phyloP scores from a whole-genome alignment of 2,329 filamentous ascomycete species.

The Hirsutella thompsonii region DNA sequence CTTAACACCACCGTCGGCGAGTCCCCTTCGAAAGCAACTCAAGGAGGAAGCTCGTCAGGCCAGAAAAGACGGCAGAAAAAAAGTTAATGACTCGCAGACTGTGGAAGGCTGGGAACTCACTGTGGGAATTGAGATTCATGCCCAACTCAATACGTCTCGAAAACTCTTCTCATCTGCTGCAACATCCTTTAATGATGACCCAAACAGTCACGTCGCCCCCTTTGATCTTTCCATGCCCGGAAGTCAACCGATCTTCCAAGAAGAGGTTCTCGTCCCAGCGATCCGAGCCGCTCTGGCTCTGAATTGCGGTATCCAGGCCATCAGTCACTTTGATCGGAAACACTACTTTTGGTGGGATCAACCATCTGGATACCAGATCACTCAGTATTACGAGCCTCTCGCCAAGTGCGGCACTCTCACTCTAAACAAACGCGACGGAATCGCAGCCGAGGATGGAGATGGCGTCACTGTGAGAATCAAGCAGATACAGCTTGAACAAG shows the following conservation, averaged over 20 bases:
- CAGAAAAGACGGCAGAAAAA: conserved; percentile 47
- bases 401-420: conserved; percentile 59
- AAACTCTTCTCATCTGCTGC: conserved; percentile 79
- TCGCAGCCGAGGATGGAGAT: conserved; percentile 59
- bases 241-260: conserved; percentile 76
- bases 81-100: conserved; percentile 34
- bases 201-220: conserved; percentile 76
- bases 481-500: conserved; percentile 94
- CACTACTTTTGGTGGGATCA: conserved; percentile 99
- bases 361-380: conserved; percentile 92
- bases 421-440: conserved; percentile 64
- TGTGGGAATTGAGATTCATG: conserved; percentile 94
- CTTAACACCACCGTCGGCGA: conserved; percentile 8
- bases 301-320: conserved; percentile 61
- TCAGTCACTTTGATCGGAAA: conserved; percentile 85
- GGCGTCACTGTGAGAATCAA: conserved; percentile 69
- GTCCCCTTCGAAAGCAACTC: conserved; percentile 57
- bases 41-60: conserved; percentile 60
- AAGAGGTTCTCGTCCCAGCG: conserved; percentile 74
- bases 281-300: conserved; percentile 77
- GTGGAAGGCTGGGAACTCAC: conserved; percentile 78
- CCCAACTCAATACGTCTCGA: conserved; percentile 75
- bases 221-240: conserved; percentile 89
- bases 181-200: conserved; percentile 51
- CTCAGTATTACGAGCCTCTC: conserved; percentile 76